phyloP scores from a whole-genome alignment of 1,139 yeast genomes.

The Pichia sp. region DNA sequence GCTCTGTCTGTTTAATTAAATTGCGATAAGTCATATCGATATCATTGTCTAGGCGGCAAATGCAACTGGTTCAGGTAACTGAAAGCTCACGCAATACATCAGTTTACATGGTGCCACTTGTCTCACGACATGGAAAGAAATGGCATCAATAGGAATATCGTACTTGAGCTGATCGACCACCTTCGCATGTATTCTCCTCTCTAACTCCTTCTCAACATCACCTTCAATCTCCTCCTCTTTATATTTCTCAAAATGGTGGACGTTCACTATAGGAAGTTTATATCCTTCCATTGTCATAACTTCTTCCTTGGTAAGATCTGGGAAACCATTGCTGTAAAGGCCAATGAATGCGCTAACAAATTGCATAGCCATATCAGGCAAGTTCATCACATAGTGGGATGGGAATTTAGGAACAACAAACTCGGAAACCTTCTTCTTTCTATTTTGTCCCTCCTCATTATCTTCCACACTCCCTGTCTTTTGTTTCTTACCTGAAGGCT shows the following conservation, averaged over 20 bases:
- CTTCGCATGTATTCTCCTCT: slow-evolving; percentile 52
- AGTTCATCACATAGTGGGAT: slow-evolving; percentile 84
- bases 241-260: slow-evolving; percentile 89
- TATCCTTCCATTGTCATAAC: slow-evolving; percentile 36
- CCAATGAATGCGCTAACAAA: slow-evolving; percentile 76
- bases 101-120: slow-evolving; percentile 95
- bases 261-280: slow-evolving; percentile 69
- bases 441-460: slow-evolving; percentile 1
- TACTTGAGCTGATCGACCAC: slow-evolving; percentile 48
- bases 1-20: too few species aligned
- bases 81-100: slow-evolving; percentile 85
- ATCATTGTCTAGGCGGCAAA: slow-evolving; percentile 31
- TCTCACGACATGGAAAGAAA: slow-evolving; percentile 75
- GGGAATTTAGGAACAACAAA: slow-evolving; percentile 51
- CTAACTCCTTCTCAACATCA: slow-evolving; percentile 59
- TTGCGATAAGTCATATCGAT: too few species aligned
- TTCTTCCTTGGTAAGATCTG: slow-evolving; percentile 29
- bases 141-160: slow-evolving; percentile 38
- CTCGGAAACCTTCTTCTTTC: slow-evolving; percentile 24
- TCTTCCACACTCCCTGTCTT: not conserved
- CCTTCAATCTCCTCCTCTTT: slow-evolving; percentile 58
- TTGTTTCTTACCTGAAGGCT: slow-evolving; percentile 24
- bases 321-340: slow-evolving; percentile 40
- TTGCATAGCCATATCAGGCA: slow-evolving; percentile 90
- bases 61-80: slow-evolving; percentile 74